Conservation (phyloP, 1,139 yeast genomes). For the Saccharomyces pastorianus region DNA sequence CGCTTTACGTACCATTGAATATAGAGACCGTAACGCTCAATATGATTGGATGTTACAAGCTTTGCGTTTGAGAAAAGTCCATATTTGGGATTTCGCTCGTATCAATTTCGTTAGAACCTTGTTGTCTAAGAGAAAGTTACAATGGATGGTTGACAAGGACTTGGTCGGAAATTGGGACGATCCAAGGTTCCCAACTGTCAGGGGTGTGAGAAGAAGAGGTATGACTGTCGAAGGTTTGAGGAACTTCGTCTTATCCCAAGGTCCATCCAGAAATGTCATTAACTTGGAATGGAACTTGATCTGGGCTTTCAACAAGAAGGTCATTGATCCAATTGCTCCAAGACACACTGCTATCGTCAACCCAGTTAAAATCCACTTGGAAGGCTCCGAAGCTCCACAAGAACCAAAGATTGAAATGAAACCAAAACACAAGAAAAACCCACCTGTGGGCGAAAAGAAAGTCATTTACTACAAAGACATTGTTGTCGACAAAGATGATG, state of each 20-base stretch:
- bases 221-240: slow-evolving; percentile 96
- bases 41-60: slow-evolving; percentile 91
- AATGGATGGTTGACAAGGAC: slow-evolving; percentile 92
- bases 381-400: slow-evolving; percentile 56
- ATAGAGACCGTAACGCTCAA: slow-evolving; percentile 96
- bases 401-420: slow-evolving; percentile 56
- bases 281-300: slow-evolving; percentile 94
- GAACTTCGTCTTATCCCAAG: slow-evolving; percentile 87
- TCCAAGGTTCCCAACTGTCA: slow-evolving; percentile 97
- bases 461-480: slow-evolving; percentile 59
- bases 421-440: slow-evolving; percentile 93
- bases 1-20: slow-evolving; percentile 92
- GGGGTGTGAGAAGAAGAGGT: slow-evolving; percentile 98
- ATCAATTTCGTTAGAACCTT: slow-evolving; percentile 92
- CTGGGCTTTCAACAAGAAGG: slow-evolving; percentile 95
- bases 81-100: slow-evolving; percentile 95
- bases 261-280: slow-evolving; percentile 92
- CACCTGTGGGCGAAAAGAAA: slow-evolving; percentile 79
- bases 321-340: slow-evolving; percentile 93
- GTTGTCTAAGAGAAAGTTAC: slow-evolving; percentile 91
- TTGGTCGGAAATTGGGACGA: slow-evolving; percentile 93
- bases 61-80: slow-evolving; percentile 76
- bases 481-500: slow-evolving; percentile 85
- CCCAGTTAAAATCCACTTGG: slow-evolving; percentile 57
- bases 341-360: slow-evolving; percentile 79